Percentiles rank a stretch among this genome's conserved stretches.
phyloP scores from a whole-genome alignment of 495 filamentous ascomycete species.

The Cryomyces minteri region DNA sequence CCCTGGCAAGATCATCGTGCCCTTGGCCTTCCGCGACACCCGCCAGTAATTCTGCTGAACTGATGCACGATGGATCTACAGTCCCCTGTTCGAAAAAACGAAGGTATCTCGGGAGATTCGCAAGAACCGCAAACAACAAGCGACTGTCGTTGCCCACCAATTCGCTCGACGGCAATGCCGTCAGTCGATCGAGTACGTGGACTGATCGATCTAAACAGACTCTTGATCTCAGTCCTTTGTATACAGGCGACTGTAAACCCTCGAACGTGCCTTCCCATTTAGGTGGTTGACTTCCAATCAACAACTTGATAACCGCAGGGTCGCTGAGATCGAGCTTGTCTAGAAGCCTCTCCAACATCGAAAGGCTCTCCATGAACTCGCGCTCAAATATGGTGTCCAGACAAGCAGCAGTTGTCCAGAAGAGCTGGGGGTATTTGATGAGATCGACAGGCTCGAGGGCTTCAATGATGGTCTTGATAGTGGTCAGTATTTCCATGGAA shows the following conservation, averaged over 20 bases:
- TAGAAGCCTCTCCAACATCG: constrained; percentile 80
- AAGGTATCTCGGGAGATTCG: constrained; percentile 80
- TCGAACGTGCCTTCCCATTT: constrained; percentile 86
- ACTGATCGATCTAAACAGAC: constrained; percentile 58
- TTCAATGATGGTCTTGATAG: constrained; percentile 72
- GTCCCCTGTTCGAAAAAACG: constrained; percentile 45
- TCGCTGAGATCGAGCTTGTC: constrained; percentile 67
- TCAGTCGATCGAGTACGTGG: constrained; percentile 57
- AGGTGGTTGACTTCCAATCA: constrained; percentile 60
- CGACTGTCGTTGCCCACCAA: constrained; percentile 69
- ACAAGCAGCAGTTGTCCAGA: constrained; percentile 95
- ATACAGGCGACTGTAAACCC: constrained; percentile 66
- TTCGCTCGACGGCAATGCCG: constrained; percentile 57
- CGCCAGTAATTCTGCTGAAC: constrained; percentile 49
- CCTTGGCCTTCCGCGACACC: constrained; percentile 54
- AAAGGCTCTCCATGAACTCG: constrained; percentile 79
- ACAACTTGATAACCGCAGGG: constrained; percentile 40
- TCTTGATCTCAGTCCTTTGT: constrained; percentile 86
- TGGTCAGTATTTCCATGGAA: constrained; percentile 93
- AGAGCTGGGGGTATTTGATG: constrained; percentile 75
- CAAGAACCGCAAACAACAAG: constrained; percentile 66
- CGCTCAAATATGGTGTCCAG: constrained; percentile 88
- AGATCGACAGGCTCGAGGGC: constrained; percentile 66
- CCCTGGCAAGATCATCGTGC: constrained; percentile 32
- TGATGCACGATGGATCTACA: constrained; percentile 32